Conservation (phyloP, 2,329 filamentous ascomycete genomes). For the Paraconiothyrium sp. region DNA sequence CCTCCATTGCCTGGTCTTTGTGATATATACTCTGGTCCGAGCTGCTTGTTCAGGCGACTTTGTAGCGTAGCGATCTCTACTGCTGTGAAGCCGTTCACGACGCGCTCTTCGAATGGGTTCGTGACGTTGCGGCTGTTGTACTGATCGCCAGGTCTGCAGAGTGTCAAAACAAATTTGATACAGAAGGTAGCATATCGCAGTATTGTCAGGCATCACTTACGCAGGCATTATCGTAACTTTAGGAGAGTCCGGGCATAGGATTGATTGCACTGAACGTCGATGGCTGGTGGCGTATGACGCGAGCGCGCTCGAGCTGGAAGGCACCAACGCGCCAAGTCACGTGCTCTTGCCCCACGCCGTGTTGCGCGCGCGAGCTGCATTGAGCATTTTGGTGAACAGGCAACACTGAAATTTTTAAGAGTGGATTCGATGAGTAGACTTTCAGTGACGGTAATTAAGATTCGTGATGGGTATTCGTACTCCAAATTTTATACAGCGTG, state of each 20-base stretch:
- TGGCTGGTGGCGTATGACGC: conserved; percentile 43
- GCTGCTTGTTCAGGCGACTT: conserved; percentile 85
- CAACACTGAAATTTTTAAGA: not conserved
- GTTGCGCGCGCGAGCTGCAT: not conserved
- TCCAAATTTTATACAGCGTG: conserved; percentile 1
- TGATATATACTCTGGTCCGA: conserved; percentile 96
- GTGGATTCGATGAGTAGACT: not conserved
- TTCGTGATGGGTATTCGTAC: not conserved
- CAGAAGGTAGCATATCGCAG: not conserved
- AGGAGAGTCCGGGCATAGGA: conserved; percentile 35
- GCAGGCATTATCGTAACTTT: conserved; percentile 45
- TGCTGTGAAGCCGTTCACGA: conserved; percentile 85
- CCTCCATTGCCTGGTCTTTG: conserved; percentile 83
- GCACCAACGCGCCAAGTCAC: conserved; percentile 30
- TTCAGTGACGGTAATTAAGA: not conserved
- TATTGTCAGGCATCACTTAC: conserved; percentile 31
- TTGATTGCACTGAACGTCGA: conserved; percentile 33
- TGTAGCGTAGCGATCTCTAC: conserved; percentile 89
- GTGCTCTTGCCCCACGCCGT: conserved; percentile 25
- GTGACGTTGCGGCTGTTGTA: conserved; percentile 49
- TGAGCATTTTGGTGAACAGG: not conserved
- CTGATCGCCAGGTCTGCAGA: conserved; percentile 49
- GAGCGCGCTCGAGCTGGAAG: conserved; percentile 29
- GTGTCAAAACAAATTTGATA: conserved; percentile 23
- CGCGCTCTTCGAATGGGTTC: conserved; percentile 86